These are phyloP conservation scores for Beauveria brongniartii DNA, from an alignment of 2,329 filamentous ascomycete genomes.

Conservation along the genomic window DNA sequence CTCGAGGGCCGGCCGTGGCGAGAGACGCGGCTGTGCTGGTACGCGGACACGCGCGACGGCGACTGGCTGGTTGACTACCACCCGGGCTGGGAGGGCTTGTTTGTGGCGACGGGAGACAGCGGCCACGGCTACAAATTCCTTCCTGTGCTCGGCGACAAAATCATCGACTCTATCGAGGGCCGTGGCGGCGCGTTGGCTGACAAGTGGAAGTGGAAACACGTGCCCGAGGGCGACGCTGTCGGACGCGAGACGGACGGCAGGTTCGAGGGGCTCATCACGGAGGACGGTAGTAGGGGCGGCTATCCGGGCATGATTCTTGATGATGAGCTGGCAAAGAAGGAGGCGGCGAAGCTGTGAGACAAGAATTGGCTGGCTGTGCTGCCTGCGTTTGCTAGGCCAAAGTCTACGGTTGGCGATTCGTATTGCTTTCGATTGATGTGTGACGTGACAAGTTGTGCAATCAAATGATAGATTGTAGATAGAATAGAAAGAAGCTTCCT, in stretches of 20 bases:
- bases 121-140: constrained; percentile 64
- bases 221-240: constrained; percentile 28
- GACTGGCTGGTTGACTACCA: constrained; percentile 67
- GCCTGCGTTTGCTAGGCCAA: background rate
- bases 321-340: constrained; percentile 31
- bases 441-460: background rate
- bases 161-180: constrained; percentile 47
- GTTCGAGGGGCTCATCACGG: constrained; percentile 35
- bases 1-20: constrained; percentile 53
- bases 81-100: constrained; percentile 49
- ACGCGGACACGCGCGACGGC: constrained; percentile 62
- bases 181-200: constrained; percentile 41
- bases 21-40: constrained; percentile 63
- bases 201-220: constrained; percentile 58
- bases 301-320: constrained; percentile 36
- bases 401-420: background rate
- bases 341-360: constrained; percentile 12
- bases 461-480: background rate
- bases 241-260: constrained; percentile 27
- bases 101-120: constrained; percentile 55
- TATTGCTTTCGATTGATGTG: background rate
- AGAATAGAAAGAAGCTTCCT: too few relatives aligned
- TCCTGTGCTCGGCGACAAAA: constrained; percentile 55
- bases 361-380: background rate
- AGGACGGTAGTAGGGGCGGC: constrained; percentile 47